A percentile compares a stretch with the other conserved stretches of the same genome.
These are phyloP conservation scores for Rhodomyrtus tomentosa DNA, from an alignment of 345 rosid species.

Conservation along the genomic window DNA sequence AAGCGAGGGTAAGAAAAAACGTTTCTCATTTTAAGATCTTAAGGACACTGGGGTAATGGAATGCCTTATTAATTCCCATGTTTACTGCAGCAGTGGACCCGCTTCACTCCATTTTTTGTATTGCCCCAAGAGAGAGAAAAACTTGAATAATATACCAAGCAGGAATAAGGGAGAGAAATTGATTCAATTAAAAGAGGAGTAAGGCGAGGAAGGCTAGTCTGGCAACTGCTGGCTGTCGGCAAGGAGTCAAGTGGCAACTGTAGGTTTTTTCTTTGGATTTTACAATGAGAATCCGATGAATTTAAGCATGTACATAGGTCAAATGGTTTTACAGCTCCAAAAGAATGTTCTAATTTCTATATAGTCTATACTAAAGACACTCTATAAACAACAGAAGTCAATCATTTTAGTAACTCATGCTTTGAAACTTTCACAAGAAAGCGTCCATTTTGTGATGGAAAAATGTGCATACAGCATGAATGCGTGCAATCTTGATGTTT, in stretches of 20 bases:
- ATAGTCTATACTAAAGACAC: background rate
- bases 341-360: background rate
- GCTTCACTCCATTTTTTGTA: too few relatives aligned
- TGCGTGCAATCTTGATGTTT: constrained; percentile 76
- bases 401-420: background rate
- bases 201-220: background rate
- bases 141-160: too few relatives aligned
- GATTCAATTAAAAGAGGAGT: too few relatives aligned
- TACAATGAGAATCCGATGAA: background rate
- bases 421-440: background rate
- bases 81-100: too few relatives aligned
- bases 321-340: background rate
- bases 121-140: too few relatives aligned
- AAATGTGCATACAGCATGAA: constrained; percentile 70
- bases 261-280: background rate
- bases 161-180: too few relatives aligned
- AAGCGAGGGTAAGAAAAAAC: too few relatives aligned
- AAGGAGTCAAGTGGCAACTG: background rate
- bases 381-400: background rate
- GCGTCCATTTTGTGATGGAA: background rate
- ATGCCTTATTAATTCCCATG: too few relatives aligned
- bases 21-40: too few relatives aligned
- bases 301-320: background rate
- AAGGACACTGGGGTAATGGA: too few relatives aligned
- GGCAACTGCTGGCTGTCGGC: background rate